Conservation (phyloP, 192 early-diverging fungal genomes). For the Phlyctochytrium bullatum region DNA sequence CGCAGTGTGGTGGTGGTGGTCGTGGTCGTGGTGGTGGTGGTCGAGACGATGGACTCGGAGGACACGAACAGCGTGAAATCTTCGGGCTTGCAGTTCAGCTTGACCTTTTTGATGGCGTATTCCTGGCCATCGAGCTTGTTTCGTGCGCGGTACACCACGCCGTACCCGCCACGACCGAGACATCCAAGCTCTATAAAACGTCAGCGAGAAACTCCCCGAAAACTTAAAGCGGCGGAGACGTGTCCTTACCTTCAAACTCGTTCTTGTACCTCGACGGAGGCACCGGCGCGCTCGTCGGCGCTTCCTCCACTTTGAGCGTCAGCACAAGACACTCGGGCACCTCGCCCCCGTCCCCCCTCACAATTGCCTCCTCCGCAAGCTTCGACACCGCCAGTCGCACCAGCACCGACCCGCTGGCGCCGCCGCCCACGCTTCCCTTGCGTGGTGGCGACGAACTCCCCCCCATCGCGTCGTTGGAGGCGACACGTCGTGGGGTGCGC, state of each 20-base stretch:
- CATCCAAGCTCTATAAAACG: conserved; percentile 15
- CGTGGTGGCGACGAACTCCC: too few species aligned
- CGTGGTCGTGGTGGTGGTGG: neutral
- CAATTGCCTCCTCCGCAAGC: conserved; percentile 8
- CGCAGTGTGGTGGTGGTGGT: neutral
- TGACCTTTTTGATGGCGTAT: conserved; percentile 55
- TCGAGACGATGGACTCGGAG: conserved; percentile 2
- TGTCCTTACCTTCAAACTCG: conserved; percentile 17
- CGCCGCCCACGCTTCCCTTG: neutral
- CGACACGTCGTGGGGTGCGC: too few species aligned
- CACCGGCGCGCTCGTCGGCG: neutral
- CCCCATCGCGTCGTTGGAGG: too few species aligned
- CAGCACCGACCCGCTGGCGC: neutral
- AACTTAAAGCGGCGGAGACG: too few species aligned
- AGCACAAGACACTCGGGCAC: conserved; percentile 1
- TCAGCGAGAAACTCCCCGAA: too few species aligned
- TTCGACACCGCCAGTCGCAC: conserved; percentile 6
- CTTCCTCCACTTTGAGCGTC: conserved; percentile 8
- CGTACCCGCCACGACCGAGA: conserved; percentile 39
- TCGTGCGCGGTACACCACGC: conserved; percentile 35
- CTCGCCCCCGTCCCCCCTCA: conserved; percentile 1
- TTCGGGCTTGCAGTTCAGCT: conserved; percentile 31
- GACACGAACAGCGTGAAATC: conserved; percentile 30
- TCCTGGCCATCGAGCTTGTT: conserved; percentile 46
- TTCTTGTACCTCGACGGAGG: conserved; percentile 13